Evolutionary conservation across 192 early-diverging fungal genomes (phyloP).

Genomic region (Podila epicladia): DNA sequence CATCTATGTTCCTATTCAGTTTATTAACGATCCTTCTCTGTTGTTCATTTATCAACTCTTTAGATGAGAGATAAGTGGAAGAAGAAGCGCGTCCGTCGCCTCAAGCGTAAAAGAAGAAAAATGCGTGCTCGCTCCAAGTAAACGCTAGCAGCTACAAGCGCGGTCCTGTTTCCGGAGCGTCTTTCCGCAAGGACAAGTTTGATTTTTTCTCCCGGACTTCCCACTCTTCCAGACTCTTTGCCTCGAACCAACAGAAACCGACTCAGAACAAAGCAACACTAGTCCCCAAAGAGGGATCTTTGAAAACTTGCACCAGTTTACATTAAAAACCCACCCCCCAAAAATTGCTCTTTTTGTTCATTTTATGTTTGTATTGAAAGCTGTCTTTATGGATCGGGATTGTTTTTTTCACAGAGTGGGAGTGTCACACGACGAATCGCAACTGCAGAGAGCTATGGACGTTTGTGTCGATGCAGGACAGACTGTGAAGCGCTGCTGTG

Average conservation of each 20-base stretch:
- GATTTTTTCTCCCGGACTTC: not conserved
- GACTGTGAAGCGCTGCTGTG: too few species aligned
- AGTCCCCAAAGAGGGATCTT: not conserved
- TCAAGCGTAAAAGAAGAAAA: conserved; percentile 58
- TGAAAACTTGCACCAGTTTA: conserved; percentile 3
- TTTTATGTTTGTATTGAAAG: not conserved
- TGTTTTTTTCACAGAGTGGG: too few species aligned
- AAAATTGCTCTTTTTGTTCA: not conserved
- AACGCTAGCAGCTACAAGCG: conserved; percentile 46
- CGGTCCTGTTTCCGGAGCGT: conserved; percentile 16
- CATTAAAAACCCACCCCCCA: not conserved
- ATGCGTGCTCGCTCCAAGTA: conserved; percentile 57
- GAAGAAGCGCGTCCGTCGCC: conserved; percentile 55
- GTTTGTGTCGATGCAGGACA: too few species aligned
- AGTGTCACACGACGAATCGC: too few species aligned
- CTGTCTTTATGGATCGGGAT: too few species aligned
- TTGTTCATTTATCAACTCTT: not conserved
- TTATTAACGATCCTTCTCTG: too few species aligned
- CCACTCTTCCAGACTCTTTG: too few species aligned
- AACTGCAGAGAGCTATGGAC: too few species aligned
- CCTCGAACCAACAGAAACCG: not conserved
- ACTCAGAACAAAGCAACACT: not conserved
- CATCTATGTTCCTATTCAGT: too few species aligned
- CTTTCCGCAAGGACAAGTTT: conserved; percentile 4
- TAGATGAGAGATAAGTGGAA: conserved; percentile 60